Base-by-base conservation (phyloP, 2,329 filamentous ascomycete genomes). In the Pseudogymnoascus sp. region DNA sequence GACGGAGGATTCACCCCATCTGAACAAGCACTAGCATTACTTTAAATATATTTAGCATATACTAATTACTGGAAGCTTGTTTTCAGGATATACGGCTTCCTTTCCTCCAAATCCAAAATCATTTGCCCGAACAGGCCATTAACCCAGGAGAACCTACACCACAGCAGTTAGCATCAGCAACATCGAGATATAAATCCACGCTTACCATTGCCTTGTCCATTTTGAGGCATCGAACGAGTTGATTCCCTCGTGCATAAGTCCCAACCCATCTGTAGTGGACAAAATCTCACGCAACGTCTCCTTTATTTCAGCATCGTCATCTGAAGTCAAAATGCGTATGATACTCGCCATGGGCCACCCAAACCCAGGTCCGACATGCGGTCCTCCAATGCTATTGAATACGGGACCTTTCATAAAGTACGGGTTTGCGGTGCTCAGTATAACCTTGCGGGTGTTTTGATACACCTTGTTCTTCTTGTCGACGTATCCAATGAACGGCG, bases 81-180 rank as follows among this genome's bases (percentile, higher is more conserved):
- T 30, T 68, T 67, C 30, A 84, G 72, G 62, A 96, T 71, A 68
- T 85, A 77, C 9, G 90, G 90, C 71, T 90, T 90, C 71, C 90
- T 78, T 65, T 83, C 80, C 50, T 86, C 85, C 58, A 96, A 73
- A 74, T 93, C 88, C 30, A 94, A 73, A 61, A 94, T 82, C 63
- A 89, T 90, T 75, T 93, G 88, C 11, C 89, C 88, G 74, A 92
- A 94, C n/a, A 95, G 83, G 0, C 88, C 90, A 70, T 94, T 94
- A 12, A 90, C 89, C 90, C 90, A 94, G 0, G 90, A 87, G 71
- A 94, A 95, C 47, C 47, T 53, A 20, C 11, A 20, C 12, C 6
- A 12, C 15, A 35, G 47, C 15, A 53, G n/a, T 53, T 53, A 53
- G 47, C 11, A 18, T 33, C 9, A 8, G 6, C 11, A 12, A 50